Base-by-base conservation (phyloP, 768 basidiomycete species). In the Neoboletus magnificus region DNA sequence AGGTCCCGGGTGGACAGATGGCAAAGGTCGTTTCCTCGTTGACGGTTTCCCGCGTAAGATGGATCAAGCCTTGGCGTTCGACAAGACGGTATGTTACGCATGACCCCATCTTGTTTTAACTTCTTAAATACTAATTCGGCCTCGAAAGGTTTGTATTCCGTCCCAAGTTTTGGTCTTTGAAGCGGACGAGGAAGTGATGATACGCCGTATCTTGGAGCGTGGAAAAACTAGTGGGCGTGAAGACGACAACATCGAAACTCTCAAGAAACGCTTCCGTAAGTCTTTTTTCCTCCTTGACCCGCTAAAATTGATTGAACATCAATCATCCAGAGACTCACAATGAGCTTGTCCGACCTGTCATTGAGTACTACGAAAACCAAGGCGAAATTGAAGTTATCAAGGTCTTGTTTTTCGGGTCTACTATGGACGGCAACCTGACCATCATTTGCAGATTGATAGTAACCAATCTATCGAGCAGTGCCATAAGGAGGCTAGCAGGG, bases 31-130 rank as follows among this genome's bases (percentile, higher is more conserved):
- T 44, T 99, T 98, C 79, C 79, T 98, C 63, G 86, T 99, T 58
- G 96, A 99, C 60, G 97, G 96, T 1, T 98, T 98, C 74, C 97
- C 96, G 52, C 83, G 96, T 57, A 94, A 98, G 79, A 94, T 98
- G 93, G 97, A 99, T 70, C 97, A 99, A 74, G 96, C 95, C 0
- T 57, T 87, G 65, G 85, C 86, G 69, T 99, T 98, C 67, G 96
- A 98, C 65, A 78, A 89, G 62, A 79, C 85, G 45, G 96, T 93
- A 61, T 52, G 82, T 72, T 4, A 10, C 1, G 22, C n/a, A 22
- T 49, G n/a, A 25, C 6, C 25, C 9, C 23, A 18, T 29, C 18
- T 12, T 23, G 2, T 41, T 9, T 35, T 18, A 23, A 18, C 18
- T 25, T 32, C 41, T 46, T 48, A 47, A 29, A 15, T 50, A 20